Base-by-base conservation (phyloP, 1,139 yeast genomes). In the Protomyces lactucae-debilis region DNA sequence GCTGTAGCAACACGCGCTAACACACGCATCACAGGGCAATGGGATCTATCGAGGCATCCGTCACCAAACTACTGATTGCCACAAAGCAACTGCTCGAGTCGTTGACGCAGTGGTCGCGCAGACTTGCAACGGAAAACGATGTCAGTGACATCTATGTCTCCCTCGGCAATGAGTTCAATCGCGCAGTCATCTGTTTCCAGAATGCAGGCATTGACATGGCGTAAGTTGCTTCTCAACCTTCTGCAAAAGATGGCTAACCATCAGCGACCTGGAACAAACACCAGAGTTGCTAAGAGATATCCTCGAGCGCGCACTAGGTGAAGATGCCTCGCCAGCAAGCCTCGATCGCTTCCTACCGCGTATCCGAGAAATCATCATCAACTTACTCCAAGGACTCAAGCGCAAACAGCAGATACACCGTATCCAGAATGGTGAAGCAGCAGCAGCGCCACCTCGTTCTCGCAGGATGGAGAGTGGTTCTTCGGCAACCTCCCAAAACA, bases 141-240 rank as follows among this genome's bases (percentile, higher is more conserved):
- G 97, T 95, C 1, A 89, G 97, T 2, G 92, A 91, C 73, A 88
- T 93, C 4, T 95, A 91, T 73, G 99, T 95, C 14, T 87, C 85
- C 69, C 80, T 95, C 46, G 99, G 99, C 0, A 93, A 93, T 73
- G 97, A 93, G 75, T 95, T 91, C 77, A 85, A 95, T 70, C 84
- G 89, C 1, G 91, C 96, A 0, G 85, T 93, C 21, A 82, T 90
- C 68, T 87, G 90, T 1, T 88, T 88, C 72, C 76, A 83, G 14
- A 79, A 79, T 55, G 85, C 87, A 0, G 91, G 91, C 0, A 83
- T 88, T 2, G 88, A 86, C 67, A 85, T 85, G 14, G 71, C 73
- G 70, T 72, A 66, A 35, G 71, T 67, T 10, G 32, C 60, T 14
- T 14, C 32, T 28, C 32, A 28, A 6, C 8, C 32, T 28, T 5